Conservation (phyloP, 2,329 filamentous ascomycete species). For the Decorospora gaudefroyi region DNA sequence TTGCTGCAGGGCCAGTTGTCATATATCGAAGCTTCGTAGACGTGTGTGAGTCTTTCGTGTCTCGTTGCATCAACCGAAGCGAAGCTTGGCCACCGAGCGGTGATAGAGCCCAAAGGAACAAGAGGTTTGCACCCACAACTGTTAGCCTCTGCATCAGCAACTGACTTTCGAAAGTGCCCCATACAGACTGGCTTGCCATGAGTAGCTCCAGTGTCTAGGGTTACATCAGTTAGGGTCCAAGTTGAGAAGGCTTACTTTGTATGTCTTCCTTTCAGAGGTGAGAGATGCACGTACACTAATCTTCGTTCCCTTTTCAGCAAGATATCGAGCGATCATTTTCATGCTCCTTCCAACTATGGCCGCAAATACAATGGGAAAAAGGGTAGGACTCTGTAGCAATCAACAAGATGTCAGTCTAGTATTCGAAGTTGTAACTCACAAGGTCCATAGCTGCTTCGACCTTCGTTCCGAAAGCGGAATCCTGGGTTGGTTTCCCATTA, state of each 20-base stretch:
- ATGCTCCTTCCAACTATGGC: slow-evolving; percentile 43
- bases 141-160: slow-evolving; percentile 38
- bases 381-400: slow-evolving; percentile 36
- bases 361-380: slow-evolving; percentile 47
- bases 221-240: slow-evolving; percentile 3
- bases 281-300: slow-evolving; percentile 31
- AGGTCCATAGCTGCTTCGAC: slow-evolving; percentile 35
- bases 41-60: slow-evolving; percentile 1
- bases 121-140: slow-evolving; percentile 37
- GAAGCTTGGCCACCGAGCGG: slow-evolving; percentile 47
- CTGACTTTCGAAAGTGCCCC: slow-evolving; percentile 45
- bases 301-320: slow-evolving; percentile 40
- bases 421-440: slow-evolving; percentile 17
- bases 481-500: slow-evolving; percentile 32
- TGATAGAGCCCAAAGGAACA: slow-evolving; percentile 46
- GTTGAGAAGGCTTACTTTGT: background rate
- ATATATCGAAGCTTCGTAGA: slow-evolving; percentile 33
- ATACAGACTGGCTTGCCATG: slow-evolving; percentile 47
- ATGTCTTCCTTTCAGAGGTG: no score
- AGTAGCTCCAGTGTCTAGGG: slow-evolving; percentile 41
- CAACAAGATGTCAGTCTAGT: background rate
- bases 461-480: slow-evolving; percentile 32
- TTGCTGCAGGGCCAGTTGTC: slow-evolving; percentile 31
- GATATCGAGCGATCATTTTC: slow-evolving; percentile 45
- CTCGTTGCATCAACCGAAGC: slow-evolving; percentile 37